A percentile compares a stretch with the other conserved stretches of the same genome.
Evolutionary conservation across 306 rosid species (phyloP).

Genomic region (Citrullus mucosospermus): DNA sequence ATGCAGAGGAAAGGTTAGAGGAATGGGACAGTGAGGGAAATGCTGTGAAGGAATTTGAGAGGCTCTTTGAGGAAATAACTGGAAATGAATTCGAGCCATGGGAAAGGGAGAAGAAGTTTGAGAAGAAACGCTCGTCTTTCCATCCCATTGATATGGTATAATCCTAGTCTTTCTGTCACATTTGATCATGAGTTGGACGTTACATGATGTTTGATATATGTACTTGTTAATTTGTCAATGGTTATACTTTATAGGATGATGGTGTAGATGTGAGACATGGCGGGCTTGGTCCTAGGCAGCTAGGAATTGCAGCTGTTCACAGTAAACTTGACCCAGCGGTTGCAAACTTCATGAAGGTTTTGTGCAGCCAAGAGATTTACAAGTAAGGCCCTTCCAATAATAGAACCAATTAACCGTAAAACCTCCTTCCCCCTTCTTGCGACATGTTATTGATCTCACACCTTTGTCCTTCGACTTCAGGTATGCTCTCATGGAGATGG

Average conservation of each 20-base stretch:
- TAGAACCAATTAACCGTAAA: background rate
- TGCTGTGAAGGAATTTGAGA: constrained; percentile 53
- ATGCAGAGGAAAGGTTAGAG: constrained; percentile 62
- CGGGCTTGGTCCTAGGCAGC: constrained; percentile 55
- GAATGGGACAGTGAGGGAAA: constrained; percentile 32
- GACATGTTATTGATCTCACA: background rate
- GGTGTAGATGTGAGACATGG: constrained; percentile 86
- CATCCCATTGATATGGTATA: constrained; percentile 74
- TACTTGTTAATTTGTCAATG: background rate
- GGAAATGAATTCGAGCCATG: constrained; percentile 70
- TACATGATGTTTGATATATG: background rate
- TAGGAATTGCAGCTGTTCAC: constrained; percentile 54
- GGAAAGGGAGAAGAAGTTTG: constrained; percentile 73
- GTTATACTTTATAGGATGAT: constrained; percentile 36
- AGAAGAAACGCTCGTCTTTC: constrained; percentile 59
- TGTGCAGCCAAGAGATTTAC: constrained; percentile 74
- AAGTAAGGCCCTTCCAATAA: constrained; percentile 23
- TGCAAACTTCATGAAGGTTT: constrained; percentile 66
- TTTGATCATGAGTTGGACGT: background rate
- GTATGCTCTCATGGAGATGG: constrained; percentile 87
- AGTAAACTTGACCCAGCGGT: constrained; percentile 57
- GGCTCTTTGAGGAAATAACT: constrained; percentile 64
- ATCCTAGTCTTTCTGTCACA: background rate
- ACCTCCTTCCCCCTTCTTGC: background rate
- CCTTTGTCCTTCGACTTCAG: constrained; percentile 14